Evolutionary conservation across 495 filamentous ascomycete genomes (phyloP), one percentile per base, ranked within the genome.

Genomic region (Darksidea phi): DNA sequence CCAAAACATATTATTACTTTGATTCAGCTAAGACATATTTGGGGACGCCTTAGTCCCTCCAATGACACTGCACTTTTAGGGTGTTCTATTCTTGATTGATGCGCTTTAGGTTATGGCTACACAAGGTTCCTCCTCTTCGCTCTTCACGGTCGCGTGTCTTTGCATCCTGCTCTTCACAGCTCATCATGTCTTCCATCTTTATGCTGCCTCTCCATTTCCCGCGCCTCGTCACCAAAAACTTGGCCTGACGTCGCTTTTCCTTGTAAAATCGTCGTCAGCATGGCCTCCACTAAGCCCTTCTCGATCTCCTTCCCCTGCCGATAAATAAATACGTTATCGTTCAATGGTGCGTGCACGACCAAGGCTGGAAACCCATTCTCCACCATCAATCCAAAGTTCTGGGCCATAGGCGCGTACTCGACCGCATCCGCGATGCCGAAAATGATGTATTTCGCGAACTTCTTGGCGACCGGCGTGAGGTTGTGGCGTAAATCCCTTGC

Each of bases 401-500:
- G 65, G 0, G 71, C 69, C 53, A 80, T 78, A 15, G 80, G 75
- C 12, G 69, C 68, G 63, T 80, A 81, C 56, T 82, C 79, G 8
- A 68, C 43, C 0, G 74, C 70, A 53, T 79, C 76, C 0, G 78
- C 75, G 12, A 77, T 77, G 6, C 75, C 75, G 56, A 82, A 79
- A 49, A 56, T 70, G 7, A 81, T 64, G 41, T 77, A 80, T 4
- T 81, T 75, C 36, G 67, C 51, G 65, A 79, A 80, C 66, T 77
- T 79, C 59, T 75, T 76, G 4, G 79, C 79, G 0, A 81, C 60
- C 0, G 75, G 73, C 1, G 71, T 69, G 43, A 81, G 70, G 13
- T 70, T 60, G 2, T 50, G 24, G 17, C 72, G 63, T 52, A 74
- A 76, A 1, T 49, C 55, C 6, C 71, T 71, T 0, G 69, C 67